phyloP scores from a whole-genome alignment of 129 eudicot species.

The Flaveria robusta region DNA sequence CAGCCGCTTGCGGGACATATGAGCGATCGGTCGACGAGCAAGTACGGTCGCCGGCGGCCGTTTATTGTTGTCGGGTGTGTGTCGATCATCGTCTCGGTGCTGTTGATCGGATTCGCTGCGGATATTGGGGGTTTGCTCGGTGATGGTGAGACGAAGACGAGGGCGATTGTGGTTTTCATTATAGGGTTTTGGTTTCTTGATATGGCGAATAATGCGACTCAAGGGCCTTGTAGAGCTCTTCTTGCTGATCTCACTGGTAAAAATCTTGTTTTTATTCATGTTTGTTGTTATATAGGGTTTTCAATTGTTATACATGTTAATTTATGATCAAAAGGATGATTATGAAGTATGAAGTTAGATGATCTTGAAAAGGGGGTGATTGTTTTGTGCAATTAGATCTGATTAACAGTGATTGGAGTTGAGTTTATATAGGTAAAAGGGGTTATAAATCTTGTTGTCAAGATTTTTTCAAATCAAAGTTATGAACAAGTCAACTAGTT shows the following conservation, averaged over 20 bases:
- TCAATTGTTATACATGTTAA: not conserved
- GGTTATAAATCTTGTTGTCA: not conserved
- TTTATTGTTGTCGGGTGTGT: conserved; percentile 69
- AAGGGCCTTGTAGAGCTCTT: conserved; percentile 95
- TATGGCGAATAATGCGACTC: conserved; percentile 93
- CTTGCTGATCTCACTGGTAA: conserved; percentile 95
- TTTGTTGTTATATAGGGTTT: not conserved
- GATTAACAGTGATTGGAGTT: not conserved
- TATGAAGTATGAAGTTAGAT: not conserved
- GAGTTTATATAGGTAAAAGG: not conserved
- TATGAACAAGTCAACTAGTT: not conserved
- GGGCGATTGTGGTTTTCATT: conserved; percentile 68
- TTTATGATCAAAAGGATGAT: too few relatives aligned
- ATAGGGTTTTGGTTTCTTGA: conserved; percentile 96
- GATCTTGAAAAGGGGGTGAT: not conserved
- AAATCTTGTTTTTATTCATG: not conserved
- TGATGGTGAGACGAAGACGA: conserved; percentile 51
- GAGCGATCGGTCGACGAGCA: conserved; percentile 84
- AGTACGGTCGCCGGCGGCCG: conserved; percentile 84
- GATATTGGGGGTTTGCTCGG: conserved; percentile 82
- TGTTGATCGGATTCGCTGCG: conserved; percentile 73
- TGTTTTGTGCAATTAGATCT: not conserved
- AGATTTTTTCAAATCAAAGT: not conserved
- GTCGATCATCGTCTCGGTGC: conserved; percentile 58
- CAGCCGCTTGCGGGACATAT: conserved; percentile 88